phyloP scores from a whole-genome alignment of 2,329 filamentous ascomycete species.

The Phyllosticta ampelicida region DNA sequence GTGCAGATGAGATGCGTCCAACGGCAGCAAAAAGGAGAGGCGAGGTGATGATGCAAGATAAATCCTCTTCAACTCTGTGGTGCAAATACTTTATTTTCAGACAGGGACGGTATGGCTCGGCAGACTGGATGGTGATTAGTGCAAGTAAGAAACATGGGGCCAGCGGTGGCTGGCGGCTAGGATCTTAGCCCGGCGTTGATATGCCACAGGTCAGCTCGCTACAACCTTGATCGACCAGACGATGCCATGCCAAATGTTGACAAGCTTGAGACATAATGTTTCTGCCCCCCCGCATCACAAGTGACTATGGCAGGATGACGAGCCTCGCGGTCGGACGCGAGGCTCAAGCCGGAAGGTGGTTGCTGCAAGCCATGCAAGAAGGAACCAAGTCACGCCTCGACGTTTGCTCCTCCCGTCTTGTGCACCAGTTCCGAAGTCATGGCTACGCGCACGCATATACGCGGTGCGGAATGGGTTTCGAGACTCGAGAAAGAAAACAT shows the following conservation, averaged over 20 bases:
- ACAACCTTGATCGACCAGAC: neutral
- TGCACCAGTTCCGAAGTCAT: neutral
- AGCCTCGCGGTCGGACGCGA: neutral
- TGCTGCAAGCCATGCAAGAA: neutral
- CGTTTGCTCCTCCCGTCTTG: neutral
- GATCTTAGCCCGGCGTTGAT: neutral
- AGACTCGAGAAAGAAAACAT: neutral
- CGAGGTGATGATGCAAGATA: neutral
- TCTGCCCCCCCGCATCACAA: neutral
- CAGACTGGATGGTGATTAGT: neutral
- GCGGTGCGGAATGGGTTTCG: neutral
- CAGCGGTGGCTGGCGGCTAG: neutral
- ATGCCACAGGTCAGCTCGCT: neutral
- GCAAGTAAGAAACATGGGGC: neutral
- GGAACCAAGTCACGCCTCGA: neutral
- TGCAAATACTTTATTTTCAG: neutral
- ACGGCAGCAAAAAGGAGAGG: neutral
- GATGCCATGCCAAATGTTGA: neutral
- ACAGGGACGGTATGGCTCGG: neutral
- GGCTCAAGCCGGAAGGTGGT: neutral
- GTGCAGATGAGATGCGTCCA: neutral
- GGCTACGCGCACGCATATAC: neutral
- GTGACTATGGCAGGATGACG: neutral
- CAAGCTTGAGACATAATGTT: neutral
- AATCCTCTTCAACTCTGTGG: neutral